Evolutionary conservation across 352 stramenopile genomes (phyloP).

Genomic region (Blastocystis sp.): DNA sequence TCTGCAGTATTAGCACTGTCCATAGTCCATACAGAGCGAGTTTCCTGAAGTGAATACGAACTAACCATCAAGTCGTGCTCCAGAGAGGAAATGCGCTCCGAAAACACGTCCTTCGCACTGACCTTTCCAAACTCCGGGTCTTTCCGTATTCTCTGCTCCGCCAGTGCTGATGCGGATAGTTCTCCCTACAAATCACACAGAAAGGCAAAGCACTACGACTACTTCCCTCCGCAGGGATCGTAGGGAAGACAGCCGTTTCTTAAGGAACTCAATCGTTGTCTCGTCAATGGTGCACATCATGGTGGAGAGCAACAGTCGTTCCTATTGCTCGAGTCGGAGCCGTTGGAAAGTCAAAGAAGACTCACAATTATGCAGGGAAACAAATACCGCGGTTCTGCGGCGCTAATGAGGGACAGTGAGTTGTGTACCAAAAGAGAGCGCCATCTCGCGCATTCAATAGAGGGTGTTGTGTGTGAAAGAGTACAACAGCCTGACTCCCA

Average conservation of each 20-base stretch:
- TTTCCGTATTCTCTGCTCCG: background rate
- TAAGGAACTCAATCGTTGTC: background rate
- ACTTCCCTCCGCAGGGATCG: background rate
- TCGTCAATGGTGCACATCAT: constrained; percentile 20
- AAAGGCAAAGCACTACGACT: background rate
- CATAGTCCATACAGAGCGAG: background rate
- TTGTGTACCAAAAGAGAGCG: no score
- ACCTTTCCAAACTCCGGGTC: background rate
- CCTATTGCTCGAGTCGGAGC: no score
- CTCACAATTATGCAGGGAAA: no score
- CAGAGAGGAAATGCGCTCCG: background rate
- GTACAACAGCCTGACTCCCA: no score
- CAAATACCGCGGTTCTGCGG: no score
- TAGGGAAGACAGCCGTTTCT: background rate
- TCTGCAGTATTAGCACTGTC: background rate
- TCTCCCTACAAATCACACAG: background rate
- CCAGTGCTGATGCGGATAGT: background rate
- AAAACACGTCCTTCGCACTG: background rate
- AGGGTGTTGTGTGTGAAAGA: no score
- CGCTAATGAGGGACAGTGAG: no score
- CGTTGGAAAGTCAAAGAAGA: no score
- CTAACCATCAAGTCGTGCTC: constrained; percentile 12
- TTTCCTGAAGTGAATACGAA: constrained; percentile 35
- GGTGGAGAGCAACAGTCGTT: background rate
- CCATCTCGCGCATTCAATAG: no score